Conservation (phyloP, 1,284 basidiomycete species). For the Moniliella sp. region DNA sequence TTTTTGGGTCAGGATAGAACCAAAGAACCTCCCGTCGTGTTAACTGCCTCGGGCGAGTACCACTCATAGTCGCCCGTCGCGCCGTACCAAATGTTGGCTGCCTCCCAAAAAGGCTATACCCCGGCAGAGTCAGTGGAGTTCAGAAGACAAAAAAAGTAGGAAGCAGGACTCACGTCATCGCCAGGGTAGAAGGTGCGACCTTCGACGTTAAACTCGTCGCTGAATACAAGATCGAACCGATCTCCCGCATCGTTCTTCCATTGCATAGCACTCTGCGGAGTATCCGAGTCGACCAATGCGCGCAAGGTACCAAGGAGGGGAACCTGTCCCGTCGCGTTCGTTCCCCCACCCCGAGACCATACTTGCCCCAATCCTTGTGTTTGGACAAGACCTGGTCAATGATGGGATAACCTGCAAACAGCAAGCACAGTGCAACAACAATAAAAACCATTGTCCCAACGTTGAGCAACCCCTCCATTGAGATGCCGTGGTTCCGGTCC, state of each 20-base stretch:
- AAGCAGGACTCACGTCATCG: too few relatives aligned
- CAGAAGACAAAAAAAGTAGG: too few relatives aligned
- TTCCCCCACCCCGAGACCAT: conserved; percentile 30
- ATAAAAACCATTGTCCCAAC: conserved; percentile 1
- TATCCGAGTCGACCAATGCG: conserved; percentile 15
- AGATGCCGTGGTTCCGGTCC: not conserved
- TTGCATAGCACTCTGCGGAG: conserved; percentile 7
- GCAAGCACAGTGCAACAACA: not conserved
- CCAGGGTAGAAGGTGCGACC: conserved; percentile 25
- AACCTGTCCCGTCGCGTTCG: conserved; percentile 7
- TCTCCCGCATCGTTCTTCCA: conserved; percentile 3
- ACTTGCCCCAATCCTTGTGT: not conserved
- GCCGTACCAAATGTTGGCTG: conserved; percentile 28
- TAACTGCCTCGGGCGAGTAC: conserved; percentile 31
- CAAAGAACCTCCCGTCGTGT: conserved; percentile 17
- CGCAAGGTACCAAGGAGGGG: conserved; percentile 2
- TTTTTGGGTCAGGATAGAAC: conserved; percentile 17
- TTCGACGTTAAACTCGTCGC: conserved; percentile 19
- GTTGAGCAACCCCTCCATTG: conserved; percentile 1
- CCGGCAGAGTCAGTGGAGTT: too few relatives aligned
- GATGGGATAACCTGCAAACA: conserved; percentile 2
- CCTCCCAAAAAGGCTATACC: conserved; percentile 30
- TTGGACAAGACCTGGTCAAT: not conserved
- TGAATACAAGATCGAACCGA: conserved; percentile 23
- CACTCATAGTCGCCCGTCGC: conserved; percentile 31